Base-by-base conservation (phyloP, 2,329 filamentous ascomycete genomes). In the Neophaeococcomyces aloes region DNA sequence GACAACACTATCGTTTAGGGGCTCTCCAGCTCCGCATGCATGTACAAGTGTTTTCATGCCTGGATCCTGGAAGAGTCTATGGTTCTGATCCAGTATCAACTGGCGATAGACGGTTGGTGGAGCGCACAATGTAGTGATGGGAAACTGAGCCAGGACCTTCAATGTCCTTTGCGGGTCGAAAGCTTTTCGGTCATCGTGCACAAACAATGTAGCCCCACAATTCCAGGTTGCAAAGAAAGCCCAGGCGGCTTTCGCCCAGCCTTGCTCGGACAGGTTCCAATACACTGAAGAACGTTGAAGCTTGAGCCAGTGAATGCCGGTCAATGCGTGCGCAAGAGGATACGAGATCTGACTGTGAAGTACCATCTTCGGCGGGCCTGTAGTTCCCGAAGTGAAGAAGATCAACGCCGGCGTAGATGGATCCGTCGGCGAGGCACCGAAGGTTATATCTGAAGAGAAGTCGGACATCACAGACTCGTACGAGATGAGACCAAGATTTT, bases 171-270 rank as follows among this genome's bases (percentile, higher is more conserved):
- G 48, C 3, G 61, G 48, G 29, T 51, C 55, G 50, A 66, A 66
- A 2, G 63, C 42, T 15, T 53, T 43, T 7, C 61, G 51, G 46
- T 64, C 61, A 39, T 66, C 64, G 48, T 66, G 57, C 15, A 66
- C 55, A 47, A 66, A 66, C 5, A 66, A 57, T 1, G 57, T 62
- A 1, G 63, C 62, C 7, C 64, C 64, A 42, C 59, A 63, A 38
- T 64, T 65, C 62, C 64, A 66, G 1, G 62, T 52, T 3, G 25
- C 59, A 35, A 66, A 61, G 45, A 59, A 65, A 7, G 43, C 59
- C 63, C 63, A 66, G 7, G 60, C 62, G 31, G 64, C 63, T 55
- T 66, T 66, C 3, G 61, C 64, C 64, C 64, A 66, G 27, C 64
- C 63, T 58, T 66, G 63, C 41, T 66, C 63, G 6, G 63, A 59